Percentiles rank a stretch among this genome's conserved stretches.
Conservation (phyloP, 768 basidiomycete genomes). For the Pleurotus pulmonarius region DNA sequence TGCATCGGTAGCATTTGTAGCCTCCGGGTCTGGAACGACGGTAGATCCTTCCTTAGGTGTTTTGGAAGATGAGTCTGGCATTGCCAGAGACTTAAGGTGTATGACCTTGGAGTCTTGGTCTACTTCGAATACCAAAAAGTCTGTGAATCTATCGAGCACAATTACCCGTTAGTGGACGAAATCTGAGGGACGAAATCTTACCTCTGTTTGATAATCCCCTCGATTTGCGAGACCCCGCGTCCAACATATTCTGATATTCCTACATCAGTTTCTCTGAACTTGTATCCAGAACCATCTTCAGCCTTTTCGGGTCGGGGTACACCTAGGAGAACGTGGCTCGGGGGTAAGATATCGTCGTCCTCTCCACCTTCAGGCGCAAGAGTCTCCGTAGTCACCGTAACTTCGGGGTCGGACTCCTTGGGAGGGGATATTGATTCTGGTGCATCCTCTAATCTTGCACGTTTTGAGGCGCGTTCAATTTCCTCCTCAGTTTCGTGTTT, state of each 20-base stretch:
- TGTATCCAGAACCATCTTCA: slow-evolving; percentile 46
- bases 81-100: slow-evolving; percentile 73
- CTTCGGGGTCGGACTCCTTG: neutral
- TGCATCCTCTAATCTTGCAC: slow-evolving; percentile 5
- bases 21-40: slow-evolving; percentile 14
- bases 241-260: slow-evolving; percentile 89
- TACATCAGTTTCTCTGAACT: slow-evolving; percentile 76
- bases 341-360: slow-evolving; percentile 49
- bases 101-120: slow-evolving; percentile 76
- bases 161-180: neutral
- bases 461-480: slow-evolving; percentile 16
- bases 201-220: slow-evolving; percentile 98
- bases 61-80: slow-evolving; percentile 57
- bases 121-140: slow-evolving; percentile 94
- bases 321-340: slow-evolving; percentile 70
- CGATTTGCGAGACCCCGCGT: slow-evolving; percentile 63
- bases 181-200: slow-evolving; percentile 27
- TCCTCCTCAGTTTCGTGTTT: slow-evolving; percentile 51
- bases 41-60: slow-evolving; percentile 18
- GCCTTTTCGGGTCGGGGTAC: slow-evolving; percentile 43
- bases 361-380: slow-evolving; percentile 19
- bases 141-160: slow-evolving; percentile 71
- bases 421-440: neutral
- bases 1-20: slow-evolving; percentile 17
- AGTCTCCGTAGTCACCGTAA: neutral